Conservation (phyloP, 345 rosid species). For the Nasturtium officinale region DNA sequence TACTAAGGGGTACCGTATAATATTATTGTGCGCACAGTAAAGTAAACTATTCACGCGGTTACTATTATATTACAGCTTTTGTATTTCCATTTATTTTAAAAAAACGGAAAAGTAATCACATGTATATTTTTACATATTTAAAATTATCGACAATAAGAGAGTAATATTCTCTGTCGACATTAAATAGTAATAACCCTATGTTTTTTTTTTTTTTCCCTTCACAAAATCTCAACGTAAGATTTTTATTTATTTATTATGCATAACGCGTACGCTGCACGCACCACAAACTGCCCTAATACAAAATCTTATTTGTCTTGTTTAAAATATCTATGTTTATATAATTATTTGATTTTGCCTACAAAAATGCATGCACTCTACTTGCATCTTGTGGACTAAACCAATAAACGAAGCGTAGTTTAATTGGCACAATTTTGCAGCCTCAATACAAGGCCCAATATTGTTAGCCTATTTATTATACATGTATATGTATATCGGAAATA, state of each 20-base stretch:
- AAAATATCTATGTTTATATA: no score
- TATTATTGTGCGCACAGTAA: no score
- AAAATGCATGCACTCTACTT: neutral
- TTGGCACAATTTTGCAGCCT: neutral
- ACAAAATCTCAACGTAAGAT: neutral
- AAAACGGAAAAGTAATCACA: neutral
- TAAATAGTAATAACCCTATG: constrained; percentile 6
- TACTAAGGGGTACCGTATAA: no score
- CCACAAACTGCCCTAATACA: neutral
- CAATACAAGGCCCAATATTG: constrained; percentile 2
- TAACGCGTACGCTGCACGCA: neutral
- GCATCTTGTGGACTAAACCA: neutral
- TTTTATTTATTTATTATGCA: neutral
- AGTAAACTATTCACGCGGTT: no score
- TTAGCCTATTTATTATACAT: no score
- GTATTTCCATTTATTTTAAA: neutral
- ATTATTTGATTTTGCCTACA: neutral
- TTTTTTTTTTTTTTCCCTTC: constrained; percentile 23
- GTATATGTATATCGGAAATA: neutral
- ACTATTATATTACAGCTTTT: neutral
- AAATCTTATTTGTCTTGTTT: neutral
- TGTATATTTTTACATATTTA: neutral
- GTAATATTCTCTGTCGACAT: constrained; percentile 26
- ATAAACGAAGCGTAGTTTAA: neutral
- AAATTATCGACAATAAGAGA: constrained; percentile 8